Conservation (phyloP, 2,329 filamentous ascomycete species). For the Emmonsiellopsis sp. region DNA sequence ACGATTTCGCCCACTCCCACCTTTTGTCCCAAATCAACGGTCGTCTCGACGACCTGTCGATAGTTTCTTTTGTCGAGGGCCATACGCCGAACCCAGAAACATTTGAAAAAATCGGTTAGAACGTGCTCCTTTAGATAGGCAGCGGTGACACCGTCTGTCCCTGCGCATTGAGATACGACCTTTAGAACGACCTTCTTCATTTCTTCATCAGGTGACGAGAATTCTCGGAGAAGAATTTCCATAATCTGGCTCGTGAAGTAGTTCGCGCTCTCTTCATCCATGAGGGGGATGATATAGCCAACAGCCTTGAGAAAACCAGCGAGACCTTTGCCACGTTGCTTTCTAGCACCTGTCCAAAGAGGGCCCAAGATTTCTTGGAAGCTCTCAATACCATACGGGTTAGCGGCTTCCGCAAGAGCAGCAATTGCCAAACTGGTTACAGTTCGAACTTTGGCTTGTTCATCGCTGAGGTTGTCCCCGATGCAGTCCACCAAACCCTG, state of each 20-base stretch:
- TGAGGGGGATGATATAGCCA: conserved; percentile 94
- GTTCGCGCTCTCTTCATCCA: conserved; percentile 99
- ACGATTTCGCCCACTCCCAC: conserved; percentile 95
- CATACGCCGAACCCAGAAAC: conserved; percentile 96
- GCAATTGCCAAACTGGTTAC: conserved; percentile 93
- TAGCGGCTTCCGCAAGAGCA: conserved; percentile 88
- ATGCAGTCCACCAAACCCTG: conserved; percentile 97
- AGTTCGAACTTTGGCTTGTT: conserved; percentile 94
- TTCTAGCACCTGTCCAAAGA: conserved; percentile 89
- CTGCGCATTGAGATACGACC: conserved; percentile 90
- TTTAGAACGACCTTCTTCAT: conserved; percentile 99
- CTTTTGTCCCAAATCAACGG: conserved; percentile 92
- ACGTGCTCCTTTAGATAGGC: conserved; percentile 94
- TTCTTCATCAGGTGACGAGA: conserved; percentile 93
- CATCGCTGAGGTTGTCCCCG: conserved; percentile 88
- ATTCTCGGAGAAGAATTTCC: conserved; percentile 94
- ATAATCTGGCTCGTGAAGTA: conserved; percentile 99
- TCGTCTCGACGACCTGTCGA: conserved; percentile 94
- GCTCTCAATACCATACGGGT: conserved; percentile 97
- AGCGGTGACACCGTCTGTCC: conserved; percentile 88
- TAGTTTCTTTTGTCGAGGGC: conserved; percentile 97
- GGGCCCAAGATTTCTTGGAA: conserved; percentile 97
- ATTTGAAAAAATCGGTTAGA: conserved; percentile 94
- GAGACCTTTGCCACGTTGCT: conserved; percentile 91
- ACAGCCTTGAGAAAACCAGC: conserved; percentile 96